Conservation (phyloP, 108 stramenopile species). For the Cyclotella choctawhatcheeana region DNA sequence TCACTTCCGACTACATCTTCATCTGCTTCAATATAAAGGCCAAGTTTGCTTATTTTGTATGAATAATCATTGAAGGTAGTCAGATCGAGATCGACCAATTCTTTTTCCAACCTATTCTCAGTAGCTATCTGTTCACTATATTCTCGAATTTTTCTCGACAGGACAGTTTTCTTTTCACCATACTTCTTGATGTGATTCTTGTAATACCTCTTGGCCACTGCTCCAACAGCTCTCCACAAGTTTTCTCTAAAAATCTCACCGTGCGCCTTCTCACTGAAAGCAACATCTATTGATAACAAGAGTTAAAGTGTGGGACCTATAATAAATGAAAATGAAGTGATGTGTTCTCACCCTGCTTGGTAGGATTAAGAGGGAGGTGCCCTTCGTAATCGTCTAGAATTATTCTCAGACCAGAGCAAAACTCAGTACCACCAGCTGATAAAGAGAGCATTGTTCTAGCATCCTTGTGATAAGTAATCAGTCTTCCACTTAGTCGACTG, state of each 20-base stretch:
- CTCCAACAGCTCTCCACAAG: constrained; percentile 50
- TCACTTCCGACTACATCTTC: neutral
- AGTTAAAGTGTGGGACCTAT: neutral
- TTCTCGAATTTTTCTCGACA: constrained; percentile 1
- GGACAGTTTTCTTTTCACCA: constrained; percentile 5
- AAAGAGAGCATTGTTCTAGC: constrained; percentile 45
- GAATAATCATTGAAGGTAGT: neutral
- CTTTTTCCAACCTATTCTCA: neutral
- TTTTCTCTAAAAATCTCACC: constrained; percentile 41
- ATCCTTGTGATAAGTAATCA: constrained; percentile 57
- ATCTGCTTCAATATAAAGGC: neutral
- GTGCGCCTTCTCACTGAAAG: constrained; percentile 35
- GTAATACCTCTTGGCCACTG: constrained; percentile 45
- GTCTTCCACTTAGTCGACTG: constrained; percentile 59
- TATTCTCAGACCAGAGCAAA: constrained; percentile 62
- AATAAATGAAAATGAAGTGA: neutral
- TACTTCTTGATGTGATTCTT: constrained; percentile 33
- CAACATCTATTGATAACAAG: constrained; percentile 23
- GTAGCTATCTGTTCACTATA: neutral
- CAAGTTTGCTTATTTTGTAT: neutral
- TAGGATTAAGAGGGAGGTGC: constrained; percentile 67
- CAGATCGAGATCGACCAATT: neutral
- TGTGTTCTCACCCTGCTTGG: constrained; percentile 63
- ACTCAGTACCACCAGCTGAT: constrained; percentile 54
- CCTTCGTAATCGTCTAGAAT: constrained; percentile 68